phyloP scores from a whole-genome alignment of 2,329 filamentous ascomycete genomes.

The Fonsecaea erecta region DNA sequence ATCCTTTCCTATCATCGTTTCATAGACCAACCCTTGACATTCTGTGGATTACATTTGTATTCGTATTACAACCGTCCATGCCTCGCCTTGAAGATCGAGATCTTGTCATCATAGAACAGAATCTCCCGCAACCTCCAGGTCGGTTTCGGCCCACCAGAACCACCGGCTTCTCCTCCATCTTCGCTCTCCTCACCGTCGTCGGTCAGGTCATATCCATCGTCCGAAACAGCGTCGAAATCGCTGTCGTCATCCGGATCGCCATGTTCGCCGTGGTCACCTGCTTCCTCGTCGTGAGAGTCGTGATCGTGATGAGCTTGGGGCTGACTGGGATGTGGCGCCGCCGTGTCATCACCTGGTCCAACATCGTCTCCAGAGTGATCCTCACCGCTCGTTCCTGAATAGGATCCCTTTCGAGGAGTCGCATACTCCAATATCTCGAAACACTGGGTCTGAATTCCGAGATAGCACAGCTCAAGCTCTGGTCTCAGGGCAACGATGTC shows the following conservation, averaged over 20 bases:
- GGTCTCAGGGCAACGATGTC: constrained; percentile 77
- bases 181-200: constrained; percentile 51
- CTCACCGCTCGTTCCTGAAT: background rate
- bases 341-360: constrained; percentile 30
- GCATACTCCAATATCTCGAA: constrained; percentile 74
- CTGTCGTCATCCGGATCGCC: constrained; percentile 41
- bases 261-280: constrained; percentile 38
- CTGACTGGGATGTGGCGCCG: constrained; percentile 41
- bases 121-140: constrained; percentile 73
- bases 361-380: constrained; percentile 30
- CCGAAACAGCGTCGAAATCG: constrained; percentile 40
- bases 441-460: constrained; percentile 76
- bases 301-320: constrained; percentile 41
- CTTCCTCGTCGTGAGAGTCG: constrained; percentile 46
- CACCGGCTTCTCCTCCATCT: constrained; percentile 52
- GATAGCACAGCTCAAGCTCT: constrained; percentile 76
- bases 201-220: constrained; percentile 50
- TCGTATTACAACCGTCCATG: constrained; percentile 57
- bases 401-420: constrained; percentile 25
- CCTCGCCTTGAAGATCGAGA: constrained; percentile 77
- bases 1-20: background rate
- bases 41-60: background rate
- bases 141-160: constrained; percentile 40
- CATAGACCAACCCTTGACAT: background rate
- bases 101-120: constrained; percentile 81